These are phyloP conservation scores for Phytopythium montanum DNA, from an alignment of 352 stramenopile species.

Conservation along the genomic window DNA sequence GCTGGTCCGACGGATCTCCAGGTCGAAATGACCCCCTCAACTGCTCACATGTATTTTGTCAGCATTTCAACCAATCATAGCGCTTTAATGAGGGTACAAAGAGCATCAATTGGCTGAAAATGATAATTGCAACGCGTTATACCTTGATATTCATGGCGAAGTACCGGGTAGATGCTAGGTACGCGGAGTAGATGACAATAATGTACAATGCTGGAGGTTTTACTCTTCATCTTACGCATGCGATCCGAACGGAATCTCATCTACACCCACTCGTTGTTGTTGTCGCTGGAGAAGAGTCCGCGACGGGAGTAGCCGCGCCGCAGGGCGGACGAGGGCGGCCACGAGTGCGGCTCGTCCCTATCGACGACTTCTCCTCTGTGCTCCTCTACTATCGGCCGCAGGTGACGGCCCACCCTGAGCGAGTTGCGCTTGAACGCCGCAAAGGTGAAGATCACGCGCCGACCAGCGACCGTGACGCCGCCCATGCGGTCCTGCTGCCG, in stretches of 20 bases:
- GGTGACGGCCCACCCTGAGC: slow-evolving; percentile 29
- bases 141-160: too few species aligned
- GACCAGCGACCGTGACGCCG: slow-evolving; percentile 43
- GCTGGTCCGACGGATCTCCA: neutral
- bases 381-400: slow-evolving; percentile 36
- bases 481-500: slow-evolving; percentile 43
- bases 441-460: slow-evolving; percentile 52
- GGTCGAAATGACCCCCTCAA: too few species aligned
- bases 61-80: neutral
- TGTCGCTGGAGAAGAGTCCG: neutral
- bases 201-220: neutral
- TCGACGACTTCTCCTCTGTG: neutral
- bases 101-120: neutral
- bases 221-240: neutral
- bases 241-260: neutral
- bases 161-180: too few species aligned
- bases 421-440: slow-evolving; percentile 53
- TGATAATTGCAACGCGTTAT: too few species aligned
- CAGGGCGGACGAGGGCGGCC: neutral
- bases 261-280: slow-evolving; percentile 6
- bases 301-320: slow-evolving; percentile 1
- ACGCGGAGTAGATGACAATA: too few species aligned
- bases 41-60: too few species aligned
- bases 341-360: neutral
- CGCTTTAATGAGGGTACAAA: neutral